Conservation (phyloP, 768 basidiomycete genomes). For the Lepiota venenata region DNA sequence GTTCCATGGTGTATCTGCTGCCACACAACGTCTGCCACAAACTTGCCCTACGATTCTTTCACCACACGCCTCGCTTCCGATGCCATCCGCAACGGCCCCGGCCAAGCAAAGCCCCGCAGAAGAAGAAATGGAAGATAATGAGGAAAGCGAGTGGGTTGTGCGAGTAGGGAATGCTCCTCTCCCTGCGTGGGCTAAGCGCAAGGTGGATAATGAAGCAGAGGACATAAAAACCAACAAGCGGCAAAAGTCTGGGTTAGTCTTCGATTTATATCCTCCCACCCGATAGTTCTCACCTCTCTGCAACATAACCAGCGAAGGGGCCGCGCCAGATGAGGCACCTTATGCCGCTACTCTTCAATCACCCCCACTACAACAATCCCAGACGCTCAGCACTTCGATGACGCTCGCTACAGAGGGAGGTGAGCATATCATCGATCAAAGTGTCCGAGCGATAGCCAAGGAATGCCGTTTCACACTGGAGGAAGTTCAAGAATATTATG, state of each 20-base stretch:
- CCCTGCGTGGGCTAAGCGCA: conserved; percentile 69
- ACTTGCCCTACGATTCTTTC: conserved; percentile 13
- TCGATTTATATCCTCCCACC: not conserved
- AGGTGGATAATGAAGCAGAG: conserved; percentile 35
- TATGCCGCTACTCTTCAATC: not conserved
- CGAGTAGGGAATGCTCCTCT: conserved; percentile 59
- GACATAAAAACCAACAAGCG: conserved; percentile 38
- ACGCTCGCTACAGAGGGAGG: conserved; percentile 34
- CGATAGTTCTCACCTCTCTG: conserved; percentile 1
- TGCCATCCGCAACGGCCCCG: conserved; percentile 18
- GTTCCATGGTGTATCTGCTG: conserved; percentile 6
- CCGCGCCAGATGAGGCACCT: conserved; percentile 4
- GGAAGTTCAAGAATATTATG: conserved; percentile 78
- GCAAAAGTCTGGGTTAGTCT: conserved; percentile 36
- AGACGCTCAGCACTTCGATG: conserved; percentile 26
- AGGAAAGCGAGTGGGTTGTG: conserved; percentile 65
- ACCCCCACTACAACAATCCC: conserved; percentile 8
- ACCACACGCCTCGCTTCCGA: conserved; percentile 13
- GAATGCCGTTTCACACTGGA: conserved; percentile 70
- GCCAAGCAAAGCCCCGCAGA: conserved; percentile 47
- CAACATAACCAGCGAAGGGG: not conserved
- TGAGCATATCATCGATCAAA: conserved; percentile 66
- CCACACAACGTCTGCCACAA: not conserved
- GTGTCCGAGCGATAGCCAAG: conserved; percentile 60
- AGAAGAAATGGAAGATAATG: conserved; percentile 63